phyloP scores from a whole-genome alignment of 2,329 filamentous ascomycete genomes.

The Hymenoscyphus scutula region DNA sequence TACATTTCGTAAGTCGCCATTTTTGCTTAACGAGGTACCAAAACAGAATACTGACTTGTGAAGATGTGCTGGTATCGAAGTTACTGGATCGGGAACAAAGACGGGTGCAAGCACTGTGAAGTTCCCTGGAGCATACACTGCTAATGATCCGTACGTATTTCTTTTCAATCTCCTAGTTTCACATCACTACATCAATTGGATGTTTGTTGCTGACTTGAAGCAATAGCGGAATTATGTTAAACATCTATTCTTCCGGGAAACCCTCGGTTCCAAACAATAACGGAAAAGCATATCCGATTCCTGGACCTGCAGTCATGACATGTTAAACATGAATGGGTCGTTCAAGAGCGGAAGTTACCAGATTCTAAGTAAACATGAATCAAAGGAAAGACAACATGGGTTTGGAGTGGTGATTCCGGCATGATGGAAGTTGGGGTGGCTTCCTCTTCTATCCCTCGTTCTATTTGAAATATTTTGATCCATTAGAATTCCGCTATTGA shows the following conservation, averaged over 20 bases:
- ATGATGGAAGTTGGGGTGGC: too few species aligned
- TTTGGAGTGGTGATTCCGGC: too few species aligned
- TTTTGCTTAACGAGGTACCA: constrained; percentile 32
- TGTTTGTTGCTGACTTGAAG: constrained; percentile 18
- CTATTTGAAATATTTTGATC: too few species aligned
- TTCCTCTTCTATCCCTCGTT: too few species aligned
- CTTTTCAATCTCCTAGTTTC: too few species aligned
- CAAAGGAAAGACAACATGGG: too few species aligned
- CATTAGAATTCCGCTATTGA: too few species aligned
- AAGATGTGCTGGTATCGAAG: constrained; percentile 44
- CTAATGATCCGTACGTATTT: constrained; percentile 42
- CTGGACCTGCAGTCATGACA: constrained; percentile 10
- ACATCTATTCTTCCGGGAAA: constrained; percentile 39
- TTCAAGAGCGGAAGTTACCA: too few species aligned
- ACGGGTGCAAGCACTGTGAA: constrained; percentile 41
- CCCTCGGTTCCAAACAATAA: constrained; percentile 37
- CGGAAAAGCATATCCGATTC: constrained; percentile 43
- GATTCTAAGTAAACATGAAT: too few species aligned
- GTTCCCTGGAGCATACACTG: constrained; percentile 49
- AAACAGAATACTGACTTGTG: background rate
- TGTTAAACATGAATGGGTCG: background rate
- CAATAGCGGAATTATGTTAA: constrained; percentile 35
- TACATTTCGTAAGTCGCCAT: constrained; percentile 34
- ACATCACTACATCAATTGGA: too few species aligned
- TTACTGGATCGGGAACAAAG: constrained; percentile 44